Evolutionary conservation across 1,284 basidiomycete species (phyloP), one percentile per base, ranked within the genome.

Genomic region (Hymenochaete sp.): DNA sequence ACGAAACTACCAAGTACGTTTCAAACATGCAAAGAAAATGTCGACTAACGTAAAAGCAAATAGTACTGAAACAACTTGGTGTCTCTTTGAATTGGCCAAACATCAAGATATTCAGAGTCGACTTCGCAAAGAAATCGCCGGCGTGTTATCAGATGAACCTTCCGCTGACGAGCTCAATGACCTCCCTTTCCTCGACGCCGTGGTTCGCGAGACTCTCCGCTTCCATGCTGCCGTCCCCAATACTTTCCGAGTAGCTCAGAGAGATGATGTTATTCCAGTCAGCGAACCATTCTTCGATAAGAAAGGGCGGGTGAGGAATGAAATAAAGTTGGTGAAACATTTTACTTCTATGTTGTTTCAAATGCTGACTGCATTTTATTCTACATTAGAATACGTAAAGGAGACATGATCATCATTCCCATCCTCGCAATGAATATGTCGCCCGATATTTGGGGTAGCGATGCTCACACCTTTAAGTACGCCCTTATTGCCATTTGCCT

Each of bases 1-100:
- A 58, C 37, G 59, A 61, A 32, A 60, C 56, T 5, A 59, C 57
- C 9, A 49, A 49, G 3, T 69, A 65, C 0, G 65, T n/a, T n/a
- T n/a, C n/a, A n/a, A n/a, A n/a, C n/a, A n/a, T n/a, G n/a, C n/a
- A n/a, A n/a, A n/a, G n/a, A n/a, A n/a, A n/a, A n/a, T n/a, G n/a
- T n/a, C n/a, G n/a, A 27, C 27, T 22, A 8, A 32, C 42, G 11
- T 22, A 21, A 24, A 2, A 10, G 7, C 28, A 10, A 14, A 31
- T 35, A 50, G 45, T 1, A 70, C 67, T 0, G 65, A 71, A 1
- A 58, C 70, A 0, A 65, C 70, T 3, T 79, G 74, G 74, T 63
- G 63, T 10, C 57, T 75, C 0, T 68, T 65, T 52, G 56, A 61
- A 3, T 64, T 77, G 1, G 53, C 67, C 0, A 57, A 59, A 18